Evolutionary conservation across 148 eudicot genomes (phyloP).

Genomic region (Mesembryanthemum crystallinum): DNA sequence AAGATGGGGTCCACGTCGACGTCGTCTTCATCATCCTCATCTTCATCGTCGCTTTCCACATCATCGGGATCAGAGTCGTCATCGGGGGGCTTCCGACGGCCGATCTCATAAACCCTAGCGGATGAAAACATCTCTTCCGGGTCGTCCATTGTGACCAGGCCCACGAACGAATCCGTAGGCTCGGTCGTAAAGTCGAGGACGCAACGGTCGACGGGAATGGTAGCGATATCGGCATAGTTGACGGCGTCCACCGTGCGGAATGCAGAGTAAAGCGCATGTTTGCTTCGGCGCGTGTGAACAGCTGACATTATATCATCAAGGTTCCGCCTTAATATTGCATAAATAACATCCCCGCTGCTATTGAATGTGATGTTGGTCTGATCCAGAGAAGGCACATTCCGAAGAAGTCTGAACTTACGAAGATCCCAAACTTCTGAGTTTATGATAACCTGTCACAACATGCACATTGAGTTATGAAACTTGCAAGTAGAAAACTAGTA

Average conservation of each 20-base stretch:
- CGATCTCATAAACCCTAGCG: slow-evolving; percentile 86
- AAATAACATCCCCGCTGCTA: slow-evolving; percentile 80
- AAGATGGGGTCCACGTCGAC: slow-evolving; percentile 51
- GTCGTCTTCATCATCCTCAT: slow-evolving; percentile 70
- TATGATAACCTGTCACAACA: slow-evolving; percentile 69
- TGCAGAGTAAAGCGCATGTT: slow-evolving; percentile 78
- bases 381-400: slow-evolving; percentile 88
- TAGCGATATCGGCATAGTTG: slow-evolving; percentile 83
- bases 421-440: slow-evolving; percentile 98
- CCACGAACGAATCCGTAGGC: slow-evolving; percentile 85
- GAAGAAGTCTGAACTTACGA: slow-evolving; percentile 74
- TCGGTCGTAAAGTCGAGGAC: slow-evolving; percentile 86
- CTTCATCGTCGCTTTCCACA: slow-evolving; percentile 72
- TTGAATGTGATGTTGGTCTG: slow-evolving; percentile 84
- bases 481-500: not conserved
- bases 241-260: slow-evolving; percentile 94
- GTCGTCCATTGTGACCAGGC: slow-evolving; percentile 84
- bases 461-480: not conserved
- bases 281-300: slow-evolving; percentile 67
- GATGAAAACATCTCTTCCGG: slow-evolving; percentile 85
- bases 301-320: slow-evolving; percentile 74
- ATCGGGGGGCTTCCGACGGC: slow-evolving; percentile 80
- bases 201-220: slow-evolving; percentile 80
- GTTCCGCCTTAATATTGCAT: slow-evolving; percentile 82
- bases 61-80: slow-evolving; percentile 98